Conservation (phyloP, 345 rosid genomes). For the Chamaenerion angustifolium region DNA sequence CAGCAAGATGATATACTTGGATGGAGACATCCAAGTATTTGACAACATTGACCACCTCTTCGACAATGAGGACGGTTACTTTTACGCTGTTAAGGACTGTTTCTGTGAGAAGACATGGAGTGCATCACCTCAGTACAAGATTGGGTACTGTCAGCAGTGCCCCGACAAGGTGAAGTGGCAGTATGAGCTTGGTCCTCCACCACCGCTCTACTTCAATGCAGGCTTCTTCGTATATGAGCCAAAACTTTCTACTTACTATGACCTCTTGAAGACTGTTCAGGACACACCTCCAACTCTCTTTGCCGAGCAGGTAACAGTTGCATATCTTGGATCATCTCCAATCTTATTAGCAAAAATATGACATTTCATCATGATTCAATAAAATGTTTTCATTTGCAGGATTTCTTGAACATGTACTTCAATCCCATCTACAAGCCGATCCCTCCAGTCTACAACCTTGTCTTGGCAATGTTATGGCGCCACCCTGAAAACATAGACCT, state of each 20-base stretch:
- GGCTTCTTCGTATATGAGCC: conserved; percentile 81
- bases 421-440: conserved; percentile 57
- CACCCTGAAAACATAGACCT: conserved; percentile 74
- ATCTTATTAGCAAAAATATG: too few species aligned
- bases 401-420: conserved; percentile 73
- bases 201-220: conserved; percentile 79
- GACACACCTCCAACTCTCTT: conserved; percentile 50
- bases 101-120: conserved; percentile 87
- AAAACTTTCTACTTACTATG: conserved; percentile 23
- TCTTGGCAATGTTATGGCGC: conserved; percentile 86
- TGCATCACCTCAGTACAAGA: conserved; percentile 47
- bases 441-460: conserved; percentile 50
- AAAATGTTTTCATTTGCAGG: conserved; percentile 19
- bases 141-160: conserved; percentile 82
- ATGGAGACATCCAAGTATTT: conserved; percentile 71
- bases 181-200: conserved; percentile 35
- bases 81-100: conserved; percentile 79
- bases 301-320: conserved; percentile 98
- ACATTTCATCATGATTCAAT: too few species aligned
- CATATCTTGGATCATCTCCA: too few species aligned
- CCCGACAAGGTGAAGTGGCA: conserved; percentile 62
- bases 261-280: conserved; percentile 29
- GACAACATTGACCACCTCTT: conserved; percentile 74
- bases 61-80: conserved; percentile 40
- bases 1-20: conserved; percentile 68